phyloP scores from a whole-genome alignment of 208 protist species.

The Trichomonas gallinae region DNA sequence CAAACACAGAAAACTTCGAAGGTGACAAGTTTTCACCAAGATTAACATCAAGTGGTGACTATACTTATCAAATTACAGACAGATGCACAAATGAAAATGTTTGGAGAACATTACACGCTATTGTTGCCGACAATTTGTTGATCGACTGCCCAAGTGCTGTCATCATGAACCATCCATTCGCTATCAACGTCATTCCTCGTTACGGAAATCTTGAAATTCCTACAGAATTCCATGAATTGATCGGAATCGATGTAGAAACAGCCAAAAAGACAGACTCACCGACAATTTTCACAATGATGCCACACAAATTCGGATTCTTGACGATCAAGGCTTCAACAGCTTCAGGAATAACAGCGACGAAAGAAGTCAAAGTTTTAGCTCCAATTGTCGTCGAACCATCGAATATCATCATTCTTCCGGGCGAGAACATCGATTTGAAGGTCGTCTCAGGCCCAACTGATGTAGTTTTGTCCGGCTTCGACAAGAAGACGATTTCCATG shows the following conservation, averaged over 20 bases:
- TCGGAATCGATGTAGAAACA: not conserved
- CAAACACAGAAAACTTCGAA: not conserved
- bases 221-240: not conserved
- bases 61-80: not conserved
- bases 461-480: not conserved
- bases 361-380: not conserved
- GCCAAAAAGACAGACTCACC: not conserved
- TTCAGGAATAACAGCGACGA: not conserved
- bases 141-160: not conserved
- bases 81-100: not conserved
- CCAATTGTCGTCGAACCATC: not conserved
- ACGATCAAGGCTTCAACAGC: not conserved
- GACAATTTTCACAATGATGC: not conserved
- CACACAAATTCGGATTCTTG: not conserved
- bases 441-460: not conserved
- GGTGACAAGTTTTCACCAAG: not conserved
- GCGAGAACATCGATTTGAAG: not conserved
- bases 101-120: not conserved
- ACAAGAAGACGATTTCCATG: not conserved
- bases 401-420: not conserved
- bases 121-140: not conserved
- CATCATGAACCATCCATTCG: not conserved
- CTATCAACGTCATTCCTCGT: not conserved
- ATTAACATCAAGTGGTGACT: not conserved
- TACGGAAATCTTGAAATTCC: not conserved